These are phyloP conservation scores for Aspergillus fumigatus DNA, from an alignment of 2,329 filamentous ascomycete species.

Conservation along the genomic window DNA sequence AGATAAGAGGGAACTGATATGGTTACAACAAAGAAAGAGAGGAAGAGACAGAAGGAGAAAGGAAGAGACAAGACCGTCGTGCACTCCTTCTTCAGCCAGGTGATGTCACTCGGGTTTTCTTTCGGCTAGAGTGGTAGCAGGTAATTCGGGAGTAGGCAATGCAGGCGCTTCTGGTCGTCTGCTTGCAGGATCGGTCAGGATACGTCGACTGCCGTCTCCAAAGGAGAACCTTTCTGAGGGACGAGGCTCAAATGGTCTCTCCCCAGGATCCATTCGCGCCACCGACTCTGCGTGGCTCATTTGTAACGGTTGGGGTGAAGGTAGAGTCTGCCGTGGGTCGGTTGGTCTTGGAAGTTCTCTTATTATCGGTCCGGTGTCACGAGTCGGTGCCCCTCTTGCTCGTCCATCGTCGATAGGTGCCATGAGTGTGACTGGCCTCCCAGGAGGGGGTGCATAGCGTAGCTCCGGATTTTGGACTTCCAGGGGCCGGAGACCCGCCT, in stretches of 20 bases:
- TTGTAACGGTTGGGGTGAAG: conserved; percentile 27
- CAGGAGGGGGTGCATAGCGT: conserved; percentile 16
- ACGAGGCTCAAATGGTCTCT: conserved; percentile 19
- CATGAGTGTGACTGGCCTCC: conserved; percentile 13
- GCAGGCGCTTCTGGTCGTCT: conserved; percentile 19
- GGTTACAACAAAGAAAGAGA: not conserved
- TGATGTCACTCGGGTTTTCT: conserved; percentile 15
- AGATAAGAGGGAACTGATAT: not conserved
- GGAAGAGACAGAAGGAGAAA: not conserved
- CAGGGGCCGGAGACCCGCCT: conserved; percentile 10
- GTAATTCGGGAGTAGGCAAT: conserved; percentile 16
- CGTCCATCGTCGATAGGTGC: conserved; percentile 14
- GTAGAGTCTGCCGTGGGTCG: conserved; percentile 25
- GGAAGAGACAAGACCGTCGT: not conserved
- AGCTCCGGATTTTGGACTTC: conserved; percentile 16
- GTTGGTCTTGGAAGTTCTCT: conserved; percentile 26
- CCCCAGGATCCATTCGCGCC: conserved; percentile 20
- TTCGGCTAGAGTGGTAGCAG: conserved; percentile 16
- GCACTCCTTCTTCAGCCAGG: not conserved
- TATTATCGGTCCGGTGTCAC: conserved; percentile 17
- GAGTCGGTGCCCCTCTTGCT: conserved; percentile 17
- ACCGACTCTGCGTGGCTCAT: conserved; percentile 25
- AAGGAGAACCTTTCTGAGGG: conserved; percentile 22
- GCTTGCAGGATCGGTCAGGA: conserved; percentile 19
- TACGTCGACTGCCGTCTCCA: conserved; percentile 21